phyloP scores from a whole-genome alignment of 495 filamentous ascomycete genomes.

The Apodospora peruviana region DNA sequence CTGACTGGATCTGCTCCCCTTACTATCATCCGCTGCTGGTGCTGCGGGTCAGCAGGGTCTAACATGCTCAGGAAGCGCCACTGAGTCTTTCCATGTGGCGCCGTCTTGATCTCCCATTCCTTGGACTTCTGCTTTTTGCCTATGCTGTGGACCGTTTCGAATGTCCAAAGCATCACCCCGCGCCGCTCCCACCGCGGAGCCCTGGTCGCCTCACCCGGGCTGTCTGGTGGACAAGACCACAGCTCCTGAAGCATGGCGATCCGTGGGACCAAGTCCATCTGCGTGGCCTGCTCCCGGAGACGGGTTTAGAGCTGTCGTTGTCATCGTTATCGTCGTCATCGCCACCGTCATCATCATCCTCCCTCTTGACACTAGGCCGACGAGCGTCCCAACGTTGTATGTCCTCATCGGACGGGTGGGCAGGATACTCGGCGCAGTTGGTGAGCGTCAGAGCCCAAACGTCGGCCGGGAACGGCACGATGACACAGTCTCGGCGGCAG shows the following conservation, averaged over 20 bases:
- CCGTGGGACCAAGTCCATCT: conserved; percentile 39
- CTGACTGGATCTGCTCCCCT: conserved; percentile 1
- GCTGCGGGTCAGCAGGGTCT: conserved; percentile 39
- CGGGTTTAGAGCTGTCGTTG: conserved; percentile 9
- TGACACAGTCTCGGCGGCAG: conserved; percentile 21
- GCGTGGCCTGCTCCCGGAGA: conserved; percentile 20
- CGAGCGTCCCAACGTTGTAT: conserved; percentile 2
- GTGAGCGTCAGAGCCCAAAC: conserved; percentile 44
- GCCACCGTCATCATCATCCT: conserved; percentile 5
- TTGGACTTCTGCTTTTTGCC: conserved; percentile 8
- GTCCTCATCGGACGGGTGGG: conserved; percentile 20
- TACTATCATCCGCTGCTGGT: conserved; percentile 38
- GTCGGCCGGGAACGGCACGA: conserved; percentile 45
- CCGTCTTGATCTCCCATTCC: conserved; percentile 22
- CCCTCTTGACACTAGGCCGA: conserved; percentile 5
- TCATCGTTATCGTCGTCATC: conserved; percentile 2
- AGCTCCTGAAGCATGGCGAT: conserved; percentile 50
- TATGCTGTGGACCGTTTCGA: conserved; percentile 36
- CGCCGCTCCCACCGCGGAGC: conserved; percentile 35
- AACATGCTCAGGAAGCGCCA: conserved; percentile 45
- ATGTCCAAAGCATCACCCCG: conserved; percentile 43
- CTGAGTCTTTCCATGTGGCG: conserved; percentile 22
- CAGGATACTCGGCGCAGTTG: conserved; percentile 38
- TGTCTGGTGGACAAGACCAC: conserved; percentile 34
- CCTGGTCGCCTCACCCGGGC: conserved; percentile 3